phyloP scores from a whole-genome alignment of 371 early-diverging fungal genomes.

The Syncephalastrum sp. region DNA sequence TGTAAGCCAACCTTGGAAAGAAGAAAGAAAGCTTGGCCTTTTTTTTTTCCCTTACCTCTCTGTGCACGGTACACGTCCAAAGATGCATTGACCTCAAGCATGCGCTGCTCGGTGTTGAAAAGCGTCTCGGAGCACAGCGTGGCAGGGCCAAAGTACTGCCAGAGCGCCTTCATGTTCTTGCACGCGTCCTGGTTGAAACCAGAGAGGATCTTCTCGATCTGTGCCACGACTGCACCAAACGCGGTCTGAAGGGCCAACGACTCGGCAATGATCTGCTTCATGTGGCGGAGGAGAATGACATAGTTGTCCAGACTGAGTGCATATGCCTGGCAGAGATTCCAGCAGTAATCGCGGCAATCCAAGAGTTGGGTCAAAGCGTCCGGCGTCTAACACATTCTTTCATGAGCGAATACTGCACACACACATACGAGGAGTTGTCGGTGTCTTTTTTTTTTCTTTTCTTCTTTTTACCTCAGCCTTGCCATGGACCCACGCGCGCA shows the following conservation, averaged over 20 bases:
- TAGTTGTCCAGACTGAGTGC: constrained; percentile 59
- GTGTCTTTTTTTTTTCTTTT: too few species aligned
- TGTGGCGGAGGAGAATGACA: constrained; percentile 43
- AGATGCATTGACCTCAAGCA: constrained; percentile 30
- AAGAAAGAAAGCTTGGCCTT: not conserved
- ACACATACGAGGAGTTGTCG: too few species aligned
- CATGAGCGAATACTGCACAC: too few species aligned
- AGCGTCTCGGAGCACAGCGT: constrained; percentile 52
- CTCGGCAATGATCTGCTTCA: constrained; percentile 23
- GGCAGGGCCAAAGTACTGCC: constrained; percentile 63
- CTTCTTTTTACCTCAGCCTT: constrained; percentile 9
- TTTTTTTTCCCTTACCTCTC: constrained; percentile 12
- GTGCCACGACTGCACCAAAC: constrained; percentile 3
- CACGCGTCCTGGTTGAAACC: constrained; percentile 50
- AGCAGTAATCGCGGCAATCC: constrained; percentile 59
- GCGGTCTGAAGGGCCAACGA: constrained; percentile 5
- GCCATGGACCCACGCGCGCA: constrained; percentile 39
- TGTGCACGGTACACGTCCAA: constrained; percentile 28
- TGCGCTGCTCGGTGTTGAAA: constrained; percentile 45
- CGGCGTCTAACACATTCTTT: too few species aligned
- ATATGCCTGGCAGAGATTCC: constrained; percentile 48
- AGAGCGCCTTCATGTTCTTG: constrained; percentile 60
- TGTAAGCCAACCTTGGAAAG: not conserved
- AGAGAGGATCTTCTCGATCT: constrained; percentile 36
- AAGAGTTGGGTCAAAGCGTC: constrained; percentile 46